Evolutionary conservation across 2,329 filamentous ascomycete genomes (phyloP).

Genomic region (Epichloe sp.): DNA sequence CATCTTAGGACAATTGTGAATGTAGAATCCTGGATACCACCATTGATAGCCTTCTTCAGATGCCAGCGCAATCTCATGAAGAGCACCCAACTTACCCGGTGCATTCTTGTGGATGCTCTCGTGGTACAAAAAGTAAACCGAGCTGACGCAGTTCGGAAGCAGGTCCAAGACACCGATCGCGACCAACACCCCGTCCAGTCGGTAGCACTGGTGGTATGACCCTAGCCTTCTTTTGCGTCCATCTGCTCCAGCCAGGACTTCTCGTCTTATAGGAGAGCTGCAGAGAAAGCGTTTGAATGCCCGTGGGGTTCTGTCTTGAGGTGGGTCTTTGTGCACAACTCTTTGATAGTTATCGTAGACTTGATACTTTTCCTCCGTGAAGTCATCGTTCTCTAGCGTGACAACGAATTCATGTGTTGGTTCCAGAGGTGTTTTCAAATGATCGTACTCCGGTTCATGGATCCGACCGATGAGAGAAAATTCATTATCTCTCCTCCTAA

Average conservation of each 20-base stretch:
- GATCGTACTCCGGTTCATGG: slow-evolving; percentile 51
- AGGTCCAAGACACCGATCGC: slow-evolving; percentile 68
- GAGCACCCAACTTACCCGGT: slow-evolving; percentile 63
- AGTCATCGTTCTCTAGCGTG: slow-evolving; percentile 55
- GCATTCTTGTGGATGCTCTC: slow-evolving; percentile 56
- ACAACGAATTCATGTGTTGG: slow-evolving; percentile 57
- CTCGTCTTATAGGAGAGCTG: slow-evolving; percentile 47
- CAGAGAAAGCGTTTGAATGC: slow-evolving; percentile 66
- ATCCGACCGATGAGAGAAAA: slow-evolving; percentile 56
- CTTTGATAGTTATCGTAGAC: slow-evolving; percentile 66
- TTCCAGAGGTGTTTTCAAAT: slow-evolving; percentile 42
- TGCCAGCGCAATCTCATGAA: slow-evolving; percentile 60
- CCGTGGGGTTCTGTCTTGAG: slow-evolving; percentile 40
- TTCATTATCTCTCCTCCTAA: slow-evolving; percentile 47
- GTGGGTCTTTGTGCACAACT: slow-evolving; percentile 55
- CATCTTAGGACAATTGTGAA: slow-evolving; percentile 73
- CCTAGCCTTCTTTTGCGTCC: slow-evolving; percentile 46
- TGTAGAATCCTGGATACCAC: slow-evolving; percentile 76
- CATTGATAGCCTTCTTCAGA: slow-evolving; percentile 55
- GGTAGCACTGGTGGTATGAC: slow-evolving; percentile 72
- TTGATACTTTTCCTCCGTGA: slow-evolving; percentile 62
- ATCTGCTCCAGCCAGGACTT: slow-evolving; percentile 28
- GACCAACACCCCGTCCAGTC: slow-evolving; percentile 61
- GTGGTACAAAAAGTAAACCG: slow-evolving; percentile 75
- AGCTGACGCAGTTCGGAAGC: slow-evolving; percentile 62